phyloP scores from a whole-genome alignment of 2,329 filamentous ascomycete species.

The Calonectria honghensis region DNA sequence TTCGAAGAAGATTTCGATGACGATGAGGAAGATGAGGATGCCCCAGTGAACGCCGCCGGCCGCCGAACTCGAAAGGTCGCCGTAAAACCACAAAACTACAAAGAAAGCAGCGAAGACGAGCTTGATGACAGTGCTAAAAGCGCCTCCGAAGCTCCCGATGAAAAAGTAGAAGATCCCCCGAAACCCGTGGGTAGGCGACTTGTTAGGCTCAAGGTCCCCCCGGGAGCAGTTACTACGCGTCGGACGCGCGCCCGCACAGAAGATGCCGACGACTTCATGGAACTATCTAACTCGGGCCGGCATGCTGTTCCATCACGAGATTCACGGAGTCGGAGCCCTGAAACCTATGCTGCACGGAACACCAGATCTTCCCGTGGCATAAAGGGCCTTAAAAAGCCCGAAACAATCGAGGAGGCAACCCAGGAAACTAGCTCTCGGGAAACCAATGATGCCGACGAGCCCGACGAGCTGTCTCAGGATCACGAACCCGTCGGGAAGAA shows the following conservation, averaged over 20 bases:
- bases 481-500: conserved; percentile 54
- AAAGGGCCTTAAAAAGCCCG: conserved; percentile 71
- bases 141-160: conserved; percentile 55
- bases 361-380: conserved; percentile 68
- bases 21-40: conserved; percentile 64
- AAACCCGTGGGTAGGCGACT: conserved; percentile 60
- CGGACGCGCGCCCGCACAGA: conserved; percentile 72
- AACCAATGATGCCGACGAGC: conserved; percentile 59
- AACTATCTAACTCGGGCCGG: conserved; percentile 77
- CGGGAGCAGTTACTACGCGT: conserved; percentile 60
- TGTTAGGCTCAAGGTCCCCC: conserved; percentile 67
- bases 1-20: conserved; percentile 69
- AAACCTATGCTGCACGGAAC: conserved; percentile 64
- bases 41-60: conserved; percentile 68
- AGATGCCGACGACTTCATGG: conserved; percentile 73
- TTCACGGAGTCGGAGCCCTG: conserved; percentile 74
- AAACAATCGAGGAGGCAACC: conserved; percentile 71
- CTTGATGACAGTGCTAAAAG: conserved; percentile 56
- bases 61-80: conserved; percentile 69
- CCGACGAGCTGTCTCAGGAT: conserved; percentile 62
- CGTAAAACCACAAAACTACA: conserved; percentile 67
- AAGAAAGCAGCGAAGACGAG: conserved; percentile 67
- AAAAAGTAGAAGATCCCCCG: conserved; percentile 50
- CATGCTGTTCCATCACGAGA: conserved; percentile 71
- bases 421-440: conserved; percentile 69